Base-by-base conservation (phyloP, 2,329 filamentous ascomycete genomes). In the Fusarium veterinarium region DNA sequence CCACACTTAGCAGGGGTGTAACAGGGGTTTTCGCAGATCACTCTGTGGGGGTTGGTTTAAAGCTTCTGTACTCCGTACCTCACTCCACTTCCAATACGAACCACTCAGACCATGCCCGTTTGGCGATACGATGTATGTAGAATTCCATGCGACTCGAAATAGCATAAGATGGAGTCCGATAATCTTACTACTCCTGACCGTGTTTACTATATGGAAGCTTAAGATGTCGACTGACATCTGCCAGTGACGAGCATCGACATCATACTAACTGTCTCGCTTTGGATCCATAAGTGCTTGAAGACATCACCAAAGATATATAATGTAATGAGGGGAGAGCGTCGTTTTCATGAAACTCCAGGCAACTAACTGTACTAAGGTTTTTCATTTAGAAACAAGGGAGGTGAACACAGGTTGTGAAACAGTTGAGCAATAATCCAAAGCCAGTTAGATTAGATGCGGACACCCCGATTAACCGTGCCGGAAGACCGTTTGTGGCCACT, bases 21-120 rank as follows among this genome's bases (percentile, higher is more conserved):
- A 57, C 38, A 53, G n/a, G 58, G 45, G 58, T 49, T 19, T 19
- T 53, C 16, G 51, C 25, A 23, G 59, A 62, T 59, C 51, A 62
- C n/a, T 44, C 12, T 40, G 59, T 30, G 33, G 51, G 25, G 49
- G 49, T 46, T 61, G 25, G 35, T 57, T 45, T 44, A 30, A 41
- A 53, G 52, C 48, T 25, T 37, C 12, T 48, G 45, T 30, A 48
- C 28, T 37, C 12, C 30, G 45, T 30, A 48, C 28, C 28, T 38
- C 33, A 20, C 20, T 37, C 37, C 33, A 51, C 31, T 17, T 48
- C 28, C 20, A 48, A 48, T 30, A 17, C n/a, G 25, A 48, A n/a
- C n/a, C 9, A 30, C 13, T 16, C 19, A 30, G 20, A n/a, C 19
- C 28, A n/a, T 48, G 44, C 25, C 28, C 28, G 19, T 46, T 46